phyloP scores from a whole-genome alignment of 169 alveolate species.

The Plasmodium knowlesi region DNA sequence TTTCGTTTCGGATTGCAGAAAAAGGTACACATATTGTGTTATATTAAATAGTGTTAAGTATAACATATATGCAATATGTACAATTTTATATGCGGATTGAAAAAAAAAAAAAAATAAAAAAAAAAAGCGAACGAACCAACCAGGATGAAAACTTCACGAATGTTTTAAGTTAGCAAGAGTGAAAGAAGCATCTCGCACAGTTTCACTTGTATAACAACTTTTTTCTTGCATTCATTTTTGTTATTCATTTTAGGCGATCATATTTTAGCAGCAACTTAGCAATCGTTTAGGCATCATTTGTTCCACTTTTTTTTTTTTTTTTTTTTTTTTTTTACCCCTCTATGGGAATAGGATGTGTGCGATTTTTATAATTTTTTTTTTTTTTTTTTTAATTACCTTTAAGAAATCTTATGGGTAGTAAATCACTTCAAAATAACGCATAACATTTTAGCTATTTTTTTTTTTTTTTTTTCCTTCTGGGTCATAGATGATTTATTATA shows the following conservation, averaged over 20 bases:
- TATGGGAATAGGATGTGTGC: background rate
- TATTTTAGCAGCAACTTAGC: background rate
- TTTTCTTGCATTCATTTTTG: background rate
- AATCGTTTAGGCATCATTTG: background rate
- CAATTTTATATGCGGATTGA: background rate
- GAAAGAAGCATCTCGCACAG: background rate
- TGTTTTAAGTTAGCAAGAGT: background rate
- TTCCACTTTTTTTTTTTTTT: background rate
- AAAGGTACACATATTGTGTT: constrained; percentile 1
- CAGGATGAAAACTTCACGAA: background rate
- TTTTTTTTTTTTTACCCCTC: background rate
- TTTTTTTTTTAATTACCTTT: constrained; percentile 7
- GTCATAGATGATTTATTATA: constrained; percentile 3
- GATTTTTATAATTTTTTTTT: background rate
- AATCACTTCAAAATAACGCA: constrained; percentile 8
- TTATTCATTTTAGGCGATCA: background rate
- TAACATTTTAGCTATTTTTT: background rate
- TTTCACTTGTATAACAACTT: constrained; percentile 3
- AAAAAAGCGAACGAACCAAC: constrained; percentile 12
- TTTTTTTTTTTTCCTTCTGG: constrained; percentile 7
- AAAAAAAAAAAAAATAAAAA: constrained; percentile 26
- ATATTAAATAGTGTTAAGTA: background rate
- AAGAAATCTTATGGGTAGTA: constrained; percentile 31
- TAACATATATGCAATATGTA: background rate
- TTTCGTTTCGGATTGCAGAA: constrained; percentile 1